phyloP scores from a whole-genome alignment of 176 grass and related monocot species.

The Elaeis guineensis region DNA sequence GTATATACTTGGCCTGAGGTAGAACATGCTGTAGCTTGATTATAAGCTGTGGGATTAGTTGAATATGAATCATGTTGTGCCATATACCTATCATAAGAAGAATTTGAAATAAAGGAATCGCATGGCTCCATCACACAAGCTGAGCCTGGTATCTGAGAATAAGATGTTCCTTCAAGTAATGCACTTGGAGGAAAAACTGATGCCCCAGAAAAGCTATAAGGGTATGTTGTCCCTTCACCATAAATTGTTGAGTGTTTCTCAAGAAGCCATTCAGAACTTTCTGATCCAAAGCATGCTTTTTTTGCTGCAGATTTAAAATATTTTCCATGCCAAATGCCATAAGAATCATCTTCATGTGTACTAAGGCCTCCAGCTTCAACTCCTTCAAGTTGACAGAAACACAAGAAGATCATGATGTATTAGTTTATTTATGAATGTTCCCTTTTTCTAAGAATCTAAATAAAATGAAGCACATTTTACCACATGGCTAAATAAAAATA shows the following conservation, averaged over 20 bases:
- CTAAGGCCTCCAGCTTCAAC: not conserved
- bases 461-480: no score
- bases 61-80: constrained; percentile 20
- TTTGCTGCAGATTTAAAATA: not conserved
- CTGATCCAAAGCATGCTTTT: not conserved
- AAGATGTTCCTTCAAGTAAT: not conserved
- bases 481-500: no score
- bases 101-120: constrained; percentile 6
- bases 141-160: not conserved
- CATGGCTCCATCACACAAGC: not conserved
- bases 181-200: not conserved
- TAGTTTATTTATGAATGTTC: not conserved
- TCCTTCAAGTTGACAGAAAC: not conserved
- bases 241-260: not conserved
- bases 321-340: not conserved
- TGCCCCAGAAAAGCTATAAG: not conserved
- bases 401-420: not conserved
- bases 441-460: not conserved
- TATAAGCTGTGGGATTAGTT: constrained; percentile 1
- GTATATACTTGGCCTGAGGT: constrained; percentile 4
- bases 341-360: constrained; percentile 2
- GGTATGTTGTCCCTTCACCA: not conserved
- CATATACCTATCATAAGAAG: constrained; percentile 14
- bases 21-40: constrained; percentile 21
- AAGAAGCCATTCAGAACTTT: constrained; percentile 2